Evolutionary conservation across 176 grass and related monocot genomes (phyloP).

Genomic region (Saccharum officinarum): DNA sequence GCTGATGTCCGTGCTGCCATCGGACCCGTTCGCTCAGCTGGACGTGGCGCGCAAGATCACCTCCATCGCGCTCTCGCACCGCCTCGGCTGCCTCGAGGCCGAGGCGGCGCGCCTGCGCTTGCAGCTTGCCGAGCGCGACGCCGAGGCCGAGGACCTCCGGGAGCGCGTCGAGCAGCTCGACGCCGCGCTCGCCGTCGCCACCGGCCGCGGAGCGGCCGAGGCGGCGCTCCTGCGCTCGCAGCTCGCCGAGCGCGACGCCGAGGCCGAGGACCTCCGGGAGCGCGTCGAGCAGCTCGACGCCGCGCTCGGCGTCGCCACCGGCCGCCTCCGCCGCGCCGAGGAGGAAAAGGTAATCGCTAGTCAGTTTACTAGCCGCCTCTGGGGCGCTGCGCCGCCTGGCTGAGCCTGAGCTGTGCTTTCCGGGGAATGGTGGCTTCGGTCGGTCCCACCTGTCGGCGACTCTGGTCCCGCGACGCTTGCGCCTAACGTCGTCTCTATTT

Average conservation of each 20-base stretch:
- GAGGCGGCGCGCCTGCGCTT: conserved; percentile 52
- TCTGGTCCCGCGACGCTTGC: background rate
- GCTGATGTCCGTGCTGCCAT: conserved; percentile 65
- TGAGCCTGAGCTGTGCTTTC: background rate
- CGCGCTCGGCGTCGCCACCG: conserved; percentile 53
- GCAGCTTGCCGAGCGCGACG: conserved; percentile 66
- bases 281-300: conserved; percentile 71
- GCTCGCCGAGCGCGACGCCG: conserved; percentile 62
- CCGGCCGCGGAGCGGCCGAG: conserved; percentile 54
- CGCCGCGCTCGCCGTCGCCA: conserved; percentile 49
- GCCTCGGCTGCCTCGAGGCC: conserved; percentile 63
- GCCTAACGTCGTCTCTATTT: background rate
- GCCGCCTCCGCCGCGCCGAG: conserved; percentile 51
- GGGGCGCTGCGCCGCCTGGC: background rate
- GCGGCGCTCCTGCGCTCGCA: conserved; percentile 38
- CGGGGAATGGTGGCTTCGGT: background rate
- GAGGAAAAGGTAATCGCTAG: conserved; percentile 64
- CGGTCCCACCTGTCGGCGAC: background rate
- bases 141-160: conserved; percentile 65
- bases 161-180: conserved; percentile 75
- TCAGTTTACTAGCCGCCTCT: background rate
- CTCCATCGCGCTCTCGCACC: conserved; percentile 78
- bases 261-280: conserved; percentile 70
- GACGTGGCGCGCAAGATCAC: conserved; percentile 96
- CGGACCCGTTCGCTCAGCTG: conserved; percentile 90